Conservation (phyloP, 495 filamentous ascomycete genomes). For the Talaromyces trachyspermus region DNA sequence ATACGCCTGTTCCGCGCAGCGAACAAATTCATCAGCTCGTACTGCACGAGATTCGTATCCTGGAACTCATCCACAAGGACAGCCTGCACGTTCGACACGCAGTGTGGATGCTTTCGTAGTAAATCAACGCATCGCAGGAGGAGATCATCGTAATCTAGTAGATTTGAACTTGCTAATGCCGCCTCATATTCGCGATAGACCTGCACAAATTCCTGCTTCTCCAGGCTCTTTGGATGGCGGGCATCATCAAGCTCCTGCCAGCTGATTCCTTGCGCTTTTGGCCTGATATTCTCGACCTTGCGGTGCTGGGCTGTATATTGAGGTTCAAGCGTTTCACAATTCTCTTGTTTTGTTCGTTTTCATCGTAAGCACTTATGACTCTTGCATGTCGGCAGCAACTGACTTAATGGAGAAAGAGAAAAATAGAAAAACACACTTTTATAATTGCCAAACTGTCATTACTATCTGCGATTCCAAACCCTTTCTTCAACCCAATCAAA, state of each 20-base stretch:
- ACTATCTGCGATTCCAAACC: constrained; percentile 91
- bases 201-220: constrained; percentile 65
- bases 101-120: constrained; percentile 67
- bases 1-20: constrained; percentile 65
- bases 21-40: constrained; percentile 88
- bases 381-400: no score
- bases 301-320: constrained; percentile 59
- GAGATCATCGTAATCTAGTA: constrained; percentile 94
- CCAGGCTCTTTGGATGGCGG: constrained; percentile 41
- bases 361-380: not conserved
- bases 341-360: no score
- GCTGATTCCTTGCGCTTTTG: constrained; percentile 61
- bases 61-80: constrained; percentile 98
- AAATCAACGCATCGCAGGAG: constrained; percentile 79
- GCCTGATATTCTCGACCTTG: constrained; percentile 72
- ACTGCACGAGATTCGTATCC: constrained; percentile 93
- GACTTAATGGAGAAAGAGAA: no score
- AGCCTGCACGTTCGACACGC: constrained; percentile 82
- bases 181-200: constrained; percentile 76
- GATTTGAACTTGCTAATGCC: constrained; percentile 64
- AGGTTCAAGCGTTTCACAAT: constrained; percentile 70
- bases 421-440: constrained; percentile 21
- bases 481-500: constrained; percentile 70
- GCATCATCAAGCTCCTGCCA: constrained; percentile 34
- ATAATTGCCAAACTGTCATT: constrained; percentile 71